Conservation (phyloP, 441 rosid species). For the Populus tomentosa region DNA sequence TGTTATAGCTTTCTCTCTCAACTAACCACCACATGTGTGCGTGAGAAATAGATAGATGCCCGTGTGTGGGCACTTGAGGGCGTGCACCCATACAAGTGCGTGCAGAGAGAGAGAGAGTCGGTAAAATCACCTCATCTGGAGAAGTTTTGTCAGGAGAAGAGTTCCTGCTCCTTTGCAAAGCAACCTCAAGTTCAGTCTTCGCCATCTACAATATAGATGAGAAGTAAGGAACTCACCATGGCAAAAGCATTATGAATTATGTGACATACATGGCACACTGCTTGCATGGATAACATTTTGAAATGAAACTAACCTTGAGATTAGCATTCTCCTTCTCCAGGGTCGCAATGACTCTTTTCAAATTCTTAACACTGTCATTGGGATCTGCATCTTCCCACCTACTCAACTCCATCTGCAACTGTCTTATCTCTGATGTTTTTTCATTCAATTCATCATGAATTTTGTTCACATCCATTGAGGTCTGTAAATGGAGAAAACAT, state of each 20-base stretch:
- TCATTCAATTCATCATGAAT: constrained; percentile 53
- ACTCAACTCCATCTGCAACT: constrained; percentile 54
- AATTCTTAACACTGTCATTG: constrained; percentile 37
- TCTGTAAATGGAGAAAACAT: constrained; percentile 35
- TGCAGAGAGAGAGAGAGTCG: background rate
- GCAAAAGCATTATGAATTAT: constrained; percentile 1
- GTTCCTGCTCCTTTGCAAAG: constrained; percentile 45
- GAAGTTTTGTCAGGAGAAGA: constrained; percentile 36
- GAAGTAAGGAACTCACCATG: constrained; percentile 18
- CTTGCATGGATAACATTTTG: constrained; percentile 5
- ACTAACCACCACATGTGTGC: background rate
- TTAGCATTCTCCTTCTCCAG: constrained; percentile 65
- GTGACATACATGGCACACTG: background rate
- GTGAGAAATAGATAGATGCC: background rate
- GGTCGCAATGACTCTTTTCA: constrained; percentile 44
- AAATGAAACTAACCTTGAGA: constrained; percentile 51
- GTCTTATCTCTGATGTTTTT: constrained; percentile 55
- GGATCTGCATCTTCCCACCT: constrained; percentile 39
- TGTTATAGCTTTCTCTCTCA: background rate
- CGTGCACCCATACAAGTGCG: background rate
- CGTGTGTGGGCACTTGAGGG: background rate
- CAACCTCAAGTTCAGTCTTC: constrained; percentile 63
- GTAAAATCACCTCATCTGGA: constrained; percentile 33
- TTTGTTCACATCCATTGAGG: constrained; percentile 48
- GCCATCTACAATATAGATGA: constrained; percentile 40